These are phyloP conservation scores for Pseudogymnoascus sp. DNA, from an alignment of 2,329 filamentous ascomycete genomes.

Conservation along the genomic window DNA sequence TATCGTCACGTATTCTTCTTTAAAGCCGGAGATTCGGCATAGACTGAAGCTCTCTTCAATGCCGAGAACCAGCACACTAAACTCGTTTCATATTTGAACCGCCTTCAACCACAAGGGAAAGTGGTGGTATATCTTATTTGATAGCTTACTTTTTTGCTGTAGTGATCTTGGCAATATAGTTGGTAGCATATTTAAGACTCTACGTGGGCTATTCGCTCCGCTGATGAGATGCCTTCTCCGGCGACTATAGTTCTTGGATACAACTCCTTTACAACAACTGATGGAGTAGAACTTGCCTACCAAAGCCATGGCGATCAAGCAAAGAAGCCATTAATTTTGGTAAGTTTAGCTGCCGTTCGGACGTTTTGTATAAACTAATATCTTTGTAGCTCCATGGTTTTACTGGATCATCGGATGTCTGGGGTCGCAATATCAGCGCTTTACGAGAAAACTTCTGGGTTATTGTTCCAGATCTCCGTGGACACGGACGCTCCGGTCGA, in stretches of 20 bases:
- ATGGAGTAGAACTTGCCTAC: background rate
- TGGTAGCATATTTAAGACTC: background rate
- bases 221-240: background rate
- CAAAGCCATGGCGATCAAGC: background rate
- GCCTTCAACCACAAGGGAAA: background rate
- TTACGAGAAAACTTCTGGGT: slow-evolving; percentile 20
- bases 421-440: slow-evolving; percentile 23
- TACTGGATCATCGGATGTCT: slow-evolving; percentile 25
- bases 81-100: background rate
- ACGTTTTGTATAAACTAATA: background rate
- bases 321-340: slow-evolving; percentile 9
- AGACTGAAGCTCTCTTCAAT: background rate
- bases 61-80: background rate
- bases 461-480: slow-evolving; percentile 25
- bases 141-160: background rate
- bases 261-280: background rate
- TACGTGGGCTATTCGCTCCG: background rate
- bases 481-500: slow-evolving; percentile 24
- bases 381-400: slow-evolving; percentile 27
- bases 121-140: background rate
- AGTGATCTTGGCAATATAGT: background rate
- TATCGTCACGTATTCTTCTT: background rate
- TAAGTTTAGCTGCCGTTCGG: background rate
- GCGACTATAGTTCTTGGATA: background rate
- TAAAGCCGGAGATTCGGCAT: background rate